phyloP scores from a whole-genome alignment of 1,139 yeast genomes.

The Saccharomyces uvarum region DNA sequence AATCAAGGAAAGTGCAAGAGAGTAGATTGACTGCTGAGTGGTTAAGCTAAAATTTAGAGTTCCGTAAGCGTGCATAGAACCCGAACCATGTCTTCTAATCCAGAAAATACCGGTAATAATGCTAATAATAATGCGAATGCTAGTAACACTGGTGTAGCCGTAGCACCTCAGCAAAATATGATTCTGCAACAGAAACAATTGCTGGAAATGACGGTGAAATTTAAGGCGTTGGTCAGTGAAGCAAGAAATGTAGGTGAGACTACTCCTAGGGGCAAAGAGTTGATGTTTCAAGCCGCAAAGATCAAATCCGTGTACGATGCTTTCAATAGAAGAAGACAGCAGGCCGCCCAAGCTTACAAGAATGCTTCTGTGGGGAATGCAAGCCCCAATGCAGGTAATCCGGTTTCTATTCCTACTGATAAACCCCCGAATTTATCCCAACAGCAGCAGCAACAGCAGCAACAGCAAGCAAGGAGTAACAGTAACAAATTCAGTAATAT shows the following conservation, averaged over 20 bases:
- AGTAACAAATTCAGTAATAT: constrained; percentile 19
- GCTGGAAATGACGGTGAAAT: constrained; percentile 52
- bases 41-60: neutral
- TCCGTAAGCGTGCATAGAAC: neutral
- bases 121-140: neutral
- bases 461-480: constrained; percentile 5
- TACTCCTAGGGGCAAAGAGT: constrained; percentile 63
- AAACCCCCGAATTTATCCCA: neutral
- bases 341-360: constrained; percentile 28
- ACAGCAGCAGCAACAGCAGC: constrained; percentile 23
- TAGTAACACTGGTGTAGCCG: constrained; percentile 4
- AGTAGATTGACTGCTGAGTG: neutral
- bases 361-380: constrained; percentile 5
- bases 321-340: constrained; percentile 23
- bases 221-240: constrained; percentile 54
- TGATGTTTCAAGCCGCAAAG: constrained; percentile 58
- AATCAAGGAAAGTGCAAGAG: neutral
- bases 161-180: constrained; percentile 9
- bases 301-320: constrained; percentile 35
- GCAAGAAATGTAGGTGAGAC: constrained; percentile 52
- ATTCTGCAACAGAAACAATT: constrained; percentile 46
- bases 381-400: constrained; percentile 10
- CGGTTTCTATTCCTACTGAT: neutral
- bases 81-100: neutral
- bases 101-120: neutral